These are phyloP conservation scores for Pontederia paniculata DNA, from an alignment of 176 grass and related monocot species.

Conservation along the genomic window DNA sequence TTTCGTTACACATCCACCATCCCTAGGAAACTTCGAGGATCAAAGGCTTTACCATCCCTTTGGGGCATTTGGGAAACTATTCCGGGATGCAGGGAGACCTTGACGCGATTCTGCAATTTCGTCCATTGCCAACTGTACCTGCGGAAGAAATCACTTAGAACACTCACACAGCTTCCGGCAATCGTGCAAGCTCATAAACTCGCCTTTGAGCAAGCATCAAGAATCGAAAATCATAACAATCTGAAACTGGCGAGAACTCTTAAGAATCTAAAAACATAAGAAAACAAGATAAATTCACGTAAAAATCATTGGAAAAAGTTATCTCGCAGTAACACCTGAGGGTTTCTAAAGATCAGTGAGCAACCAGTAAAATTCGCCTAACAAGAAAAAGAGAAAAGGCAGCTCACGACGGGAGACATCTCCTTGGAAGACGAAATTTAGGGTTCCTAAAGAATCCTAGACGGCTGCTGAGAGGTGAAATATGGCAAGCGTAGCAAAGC, in stretches of 20 bases:
- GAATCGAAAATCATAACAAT: background rate
- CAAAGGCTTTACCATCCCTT: conserved; percentile 11
- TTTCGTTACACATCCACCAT: background rate
- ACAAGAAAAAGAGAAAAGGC: background rate
- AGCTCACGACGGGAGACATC: background rate
- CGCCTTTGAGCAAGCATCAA: background rate
- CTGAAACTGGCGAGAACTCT: too few species aligned
- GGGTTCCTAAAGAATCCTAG: background rate
- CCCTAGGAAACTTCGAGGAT: background rate
- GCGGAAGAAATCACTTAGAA: background rate
- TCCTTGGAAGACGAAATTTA: background rate
- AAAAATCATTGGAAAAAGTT: background rate
- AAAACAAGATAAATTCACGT: background rate
- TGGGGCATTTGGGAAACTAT: background rate
- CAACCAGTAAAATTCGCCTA: background rate
- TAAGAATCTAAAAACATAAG: background rate
- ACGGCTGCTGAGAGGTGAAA: background rate
- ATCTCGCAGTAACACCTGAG: background rate
- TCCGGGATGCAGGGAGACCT: background rate
- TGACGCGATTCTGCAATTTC: conserved; percentile 5
- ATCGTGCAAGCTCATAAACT: background rate
- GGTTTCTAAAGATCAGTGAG: background rate
- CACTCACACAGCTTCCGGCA: background rate
- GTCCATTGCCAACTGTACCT: conserved; percentile 13
- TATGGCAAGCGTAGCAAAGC: conserved; percentile 17